phyloP scores from a whole-genome alignment of 2,329 filamentous ascomycete species.

The Cladosporium phlei region DNA sequence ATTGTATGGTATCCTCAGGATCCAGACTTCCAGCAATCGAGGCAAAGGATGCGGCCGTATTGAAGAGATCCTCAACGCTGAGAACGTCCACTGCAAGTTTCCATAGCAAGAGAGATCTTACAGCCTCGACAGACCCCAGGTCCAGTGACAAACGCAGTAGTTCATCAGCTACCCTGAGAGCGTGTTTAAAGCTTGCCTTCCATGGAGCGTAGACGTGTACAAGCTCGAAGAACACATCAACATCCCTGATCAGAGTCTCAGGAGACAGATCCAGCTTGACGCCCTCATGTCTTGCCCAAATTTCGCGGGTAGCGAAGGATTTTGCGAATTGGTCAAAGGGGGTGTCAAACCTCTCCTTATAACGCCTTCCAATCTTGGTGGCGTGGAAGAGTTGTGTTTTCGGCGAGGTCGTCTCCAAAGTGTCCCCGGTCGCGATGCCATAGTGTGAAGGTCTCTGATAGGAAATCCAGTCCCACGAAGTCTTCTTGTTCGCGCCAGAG shows the following conservation, averaged over 20 bases:
- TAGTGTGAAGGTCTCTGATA: background rate
- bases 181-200: background rate
- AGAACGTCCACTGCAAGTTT: background rate
- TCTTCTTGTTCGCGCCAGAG: background rate
- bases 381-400: background rate
- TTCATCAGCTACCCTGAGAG: background rate
- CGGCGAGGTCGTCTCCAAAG: background rate
- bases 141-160: background rate
- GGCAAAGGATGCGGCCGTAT: background rate
- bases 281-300: background rate
- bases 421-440: background rate
- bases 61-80: background rate
- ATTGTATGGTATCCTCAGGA: background rate
- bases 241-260: background rate
- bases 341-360: background rate
- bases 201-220: background rate
- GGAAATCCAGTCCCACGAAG: background rate
- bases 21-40: background rate
- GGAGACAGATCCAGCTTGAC: no score
- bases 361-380: background rate
- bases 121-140: background rate
- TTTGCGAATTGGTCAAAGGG: background rate
- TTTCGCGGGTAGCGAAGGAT: background rate
- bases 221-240: background rate
- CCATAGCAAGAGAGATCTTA: slow-evolving; percentile 2